These are phyloP conservation scores for Neurospora africana DNA, from an alignment of 495 filamentous ascomycete species.

Conservation along the genomic window DNA sequence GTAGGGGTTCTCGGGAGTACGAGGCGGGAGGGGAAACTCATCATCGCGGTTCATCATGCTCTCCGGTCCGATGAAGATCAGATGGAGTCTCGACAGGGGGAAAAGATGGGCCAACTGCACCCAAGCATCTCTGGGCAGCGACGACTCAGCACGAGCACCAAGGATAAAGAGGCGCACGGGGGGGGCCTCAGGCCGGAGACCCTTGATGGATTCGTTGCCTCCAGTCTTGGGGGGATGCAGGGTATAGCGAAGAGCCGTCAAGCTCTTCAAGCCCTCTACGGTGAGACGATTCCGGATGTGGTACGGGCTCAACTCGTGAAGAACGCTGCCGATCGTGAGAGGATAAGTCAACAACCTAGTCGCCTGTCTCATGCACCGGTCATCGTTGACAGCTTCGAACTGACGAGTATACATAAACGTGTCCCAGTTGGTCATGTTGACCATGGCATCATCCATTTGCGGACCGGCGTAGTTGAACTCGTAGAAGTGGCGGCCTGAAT, in stretches of 20 bases:
- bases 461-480: conserved; percentile 85
- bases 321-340: conserved; percentile 74
- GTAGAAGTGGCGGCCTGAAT: conserved; percentile 79
- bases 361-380: conserved; percentile 77
- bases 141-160: conserved; percentile 91
- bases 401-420: conserved; percentile 85
- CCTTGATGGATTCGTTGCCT: conserved; percentile 61
- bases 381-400: conserved; percentile 79
- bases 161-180: conserved; percentile 88
- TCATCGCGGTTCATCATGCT: conserved; percentile 81
- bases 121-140: conserved; percentile 88
- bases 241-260: conserved; percentile 82
- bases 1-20: conserved; percentile 77
- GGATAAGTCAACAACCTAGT: conserved; percentile 92
- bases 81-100: conserved; percentile 65
- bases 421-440: conserved; percentile 99
- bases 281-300: conserved; percentile 69
- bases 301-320: conserved; percentile 92
- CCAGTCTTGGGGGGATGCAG: conserved; percentile 79
- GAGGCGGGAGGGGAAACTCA: conserved; percentile 81
- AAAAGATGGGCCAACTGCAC: conserved; percentile 85
- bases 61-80: conserved; percentile 94
- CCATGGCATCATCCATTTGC: conserved; percentile 80
- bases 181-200: conserved; percentile 70
- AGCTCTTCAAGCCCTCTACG: conserved; percentile 77